Percentiles rank a stretch among this genome's conserved stretches.
These are phyloP conservation scores for Zasmidium angulare DNA, from an alignment of 2,329 filamentous ascomycete genomes.

Conservation along the genomic window DNA sequence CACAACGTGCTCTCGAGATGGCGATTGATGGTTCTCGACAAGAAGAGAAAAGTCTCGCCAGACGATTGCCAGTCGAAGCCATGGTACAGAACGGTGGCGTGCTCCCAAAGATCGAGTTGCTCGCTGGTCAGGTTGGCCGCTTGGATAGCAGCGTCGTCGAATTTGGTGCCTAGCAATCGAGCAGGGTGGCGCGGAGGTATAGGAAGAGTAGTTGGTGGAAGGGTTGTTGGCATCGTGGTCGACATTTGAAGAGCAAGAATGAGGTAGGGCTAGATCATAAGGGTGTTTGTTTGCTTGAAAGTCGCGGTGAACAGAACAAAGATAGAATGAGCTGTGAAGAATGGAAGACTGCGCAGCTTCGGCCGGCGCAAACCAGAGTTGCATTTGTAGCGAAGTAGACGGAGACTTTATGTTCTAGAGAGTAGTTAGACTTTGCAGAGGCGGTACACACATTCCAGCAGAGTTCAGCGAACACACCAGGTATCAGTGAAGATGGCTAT, in stretches of 20 bases:
- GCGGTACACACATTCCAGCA: not conserved
- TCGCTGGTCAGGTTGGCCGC: conserved; percentile 14
- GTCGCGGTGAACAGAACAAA: not conserved
- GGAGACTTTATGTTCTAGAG: not conserved
- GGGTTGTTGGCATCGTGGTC: not conserved
- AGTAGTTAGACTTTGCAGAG: not conserved
- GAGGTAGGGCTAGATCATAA: not conserved
- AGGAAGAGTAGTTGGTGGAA: not conserved
- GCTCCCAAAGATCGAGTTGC: conserved; percentile 35
- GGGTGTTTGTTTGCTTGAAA: not conserved
- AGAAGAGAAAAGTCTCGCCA: conserved; percentile 26
- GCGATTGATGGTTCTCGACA: conserved; percentile 21
- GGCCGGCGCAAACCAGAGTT: too few species aligned
- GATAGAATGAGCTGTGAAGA: not conserved
- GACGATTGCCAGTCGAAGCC: conserved; percentile 35
- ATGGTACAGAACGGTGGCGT: conserved; percentile 33
- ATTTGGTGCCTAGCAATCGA: conserved; percentile 1
- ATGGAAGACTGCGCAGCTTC: too few species aligned
- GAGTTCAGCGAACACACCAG: not conserved
- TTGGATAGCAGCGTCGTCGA: not conserved
- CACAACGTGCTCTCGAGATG: conserved; percentile 21
- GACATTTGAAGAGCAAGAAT: not conserved
- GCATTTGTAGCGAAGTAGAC: not conserved
- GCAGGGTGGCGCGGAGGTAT: conserved; percentile 5
- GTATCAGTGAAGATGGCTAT: not conserved